Conservation (phyloP, 495 filamentous ascomycete species). For the Hyphodiscus hymeniophilus region DNA sequence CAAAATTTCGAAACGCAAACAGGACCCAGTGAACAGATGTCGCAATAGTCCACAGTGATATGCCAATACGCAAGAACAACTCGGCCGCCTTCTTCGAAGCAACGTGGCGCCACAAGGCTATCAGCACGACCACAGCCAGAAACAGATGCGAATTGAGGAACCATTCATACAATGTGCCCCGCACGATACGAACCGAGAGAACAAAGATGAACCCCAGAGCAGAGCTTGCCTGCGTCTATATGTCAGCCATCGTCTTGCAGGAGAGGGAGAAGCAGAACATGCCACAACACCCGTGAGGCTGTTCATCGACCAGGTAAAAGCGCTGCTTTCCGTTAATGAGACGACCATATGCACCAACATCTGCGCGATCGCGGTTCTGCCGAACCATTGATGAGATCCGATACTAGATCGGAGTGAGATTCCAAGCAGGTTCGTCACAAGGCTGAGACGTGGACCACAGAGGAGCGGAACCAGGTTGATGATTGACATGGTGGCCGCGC, state of each 20-base stretch:
- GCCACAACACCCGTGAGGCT: conserved; percentile 12
- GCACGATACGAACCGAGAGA: conserved; percentile 8
- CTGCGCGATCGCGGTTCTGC: conserved; percentile 16
- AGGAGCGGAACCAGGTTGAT: conserved; percentile 20
- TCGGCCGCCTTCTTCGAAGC: conserved; percentile 4
- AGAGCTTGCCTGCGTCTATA: conserved; percentile 5
- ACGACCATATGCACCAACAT: conserved; percentile 18
- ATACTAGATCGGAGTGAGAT: conserved; percentile 23
- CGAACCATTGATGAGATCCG: conserved; percentile 20
- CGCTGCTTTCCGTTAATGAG: background rate
- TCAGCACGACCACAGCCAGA: conserved; percentile 4
- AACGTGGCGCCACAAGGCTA: conserved; percentile 12
- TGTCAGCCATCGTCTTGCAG: conserved; percentile 6
- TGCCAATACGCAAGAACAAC: conserved; percentile 13
- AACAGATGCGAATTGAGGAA: conserved; percentile 11
- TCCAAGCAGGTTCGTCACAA: conserved; percentile 17
- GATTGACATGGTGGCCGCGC: conserved; percentile 13
- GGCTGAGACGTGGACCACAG: conserved; percentile 8
- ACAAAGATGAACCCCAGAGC: conserved; percentile 8
- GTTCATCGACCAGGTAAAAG: conserved; percentile 7
- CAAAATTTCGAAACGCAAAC: conserved; percentile 11
- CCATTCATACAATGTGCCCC: conserved; percentile 4
- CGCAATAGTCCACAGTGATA: conserved; percentile 1
- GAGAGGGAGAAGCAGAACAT: conserved; percentile 4
- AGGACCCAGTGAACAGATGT: background rate